Conservation (phyloP, 192 early-diverging fungal species). For the Funneliformis mosseae region DNA sequence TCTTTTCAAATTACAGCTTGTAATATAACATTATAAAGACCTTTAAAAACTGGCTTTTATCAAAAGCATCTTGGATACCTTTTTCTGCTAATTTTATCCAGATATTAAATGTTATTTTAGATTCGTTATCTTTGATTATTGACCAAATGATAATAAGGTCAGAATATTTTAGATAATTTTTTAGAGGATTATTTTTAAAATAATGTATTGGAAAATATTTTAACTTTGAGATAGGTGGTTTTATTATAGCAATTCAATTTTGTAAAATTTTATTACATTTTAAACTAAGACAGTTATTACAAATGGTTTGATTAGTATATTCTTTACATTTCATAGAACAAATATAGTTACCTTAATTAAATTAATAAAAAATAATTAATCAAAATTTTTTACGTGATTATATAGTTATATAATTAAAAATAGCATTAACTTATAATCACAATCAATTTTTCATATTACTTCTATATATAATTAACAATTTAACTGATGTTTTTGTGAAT, state of each 20-base stretch:
- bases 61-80: not conserved
- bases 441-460: too few relatives aligned
- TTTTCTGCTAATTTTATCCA: not conserved
- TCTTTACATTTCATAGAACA: too few relatives aligned
- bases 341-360: too few relatives aligned
- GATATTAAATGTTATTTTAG: not conserved
- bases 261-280: too few relatives aligned
- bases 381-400: too few relatives aligned
- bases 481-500: too few relatives aligned
- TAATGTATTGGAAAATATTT: not conserved
- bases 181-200: not conserved
- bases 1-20: not conserved
- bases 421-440: too few relatives aligned
- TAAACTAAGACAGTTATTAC: too few relatives aligned
- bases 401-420: too few relatives aligned
- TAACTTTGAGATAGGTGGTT: constrained; percentile 22
- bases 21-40: not conserved
- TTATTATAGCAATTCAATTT: constrained; percentile 3
- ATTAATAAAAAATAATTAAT: too few relatives aligned
- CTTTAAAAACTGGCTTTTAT: not conserved
- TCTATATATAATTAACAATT: too few relatives aligned
- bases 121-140: not conserved
- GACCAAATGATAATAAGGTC: not conserved
- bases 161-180: constrained; percentile 1
- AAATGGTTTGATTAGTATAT: too few relatives aligned